Base-by-base conservation (phyloP, 176 grass and related monocot genomes). In the Eragrostis curvula region DNA sequence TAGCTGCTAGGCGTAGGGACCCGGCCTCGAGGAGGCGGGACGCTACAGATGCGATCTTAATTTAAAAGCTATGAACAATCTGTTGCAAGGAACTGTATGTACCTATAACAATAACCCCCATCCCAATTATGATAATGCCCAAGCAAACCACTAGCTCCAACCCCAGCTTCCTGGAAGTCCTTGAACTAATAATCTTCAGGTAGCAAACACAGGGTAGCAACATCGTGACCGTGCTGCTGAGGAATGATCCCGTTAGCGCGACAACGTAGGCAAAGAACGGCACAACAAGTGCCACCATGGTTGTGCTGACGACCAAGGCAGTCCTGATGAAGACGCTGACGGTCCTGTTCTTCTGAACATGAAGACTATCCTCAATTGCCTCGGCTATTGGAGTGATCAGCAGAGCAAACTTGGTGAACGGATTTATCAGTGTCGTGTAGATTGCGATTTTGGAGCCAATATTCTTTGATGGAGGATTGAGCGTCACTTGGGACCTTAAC, bases 351-450 rank as follows among this genome's bases (percentile, higher is more conserved):
- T 92, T 91, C 20, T 70, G 84, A 39, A 82, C 48, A 21, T 77
- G 84, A 27, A 92, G 80, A n/a, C 60, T 65, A 29, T 90, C 90
- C 49, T 97, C 95, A 23, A 94, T 85, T 12, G 92, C 92, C 60
- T 92, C 87, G 11, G 95, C 87, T 68, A 89, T 77, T 1, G 87
- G 83, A 9, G 83, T 81, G 47, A 89, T 20, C 47, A 89, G 57
- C 39, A 89, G 47, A 9, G 83, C 83, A 3, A 81, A 97, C 83
- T 94, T 97, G 67, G 85, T 87, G 74, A 94, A 86, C 2, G 95
- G 95, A 47, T 94, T 97, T 85, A 97, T 87, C 14, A 97, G 66
- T 24, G 95, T 94, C 2, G 90, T 92, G 90, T 94, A 97, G 66
- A 92, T 94, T 5, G 95, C 95, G 21, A 97, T 46, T 27, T 82